These are phyloP conservation scores for Parsonsia alboflavescens DNA, from an alignment of 257 asterid species.

Conservation along the genomic window DNA sequence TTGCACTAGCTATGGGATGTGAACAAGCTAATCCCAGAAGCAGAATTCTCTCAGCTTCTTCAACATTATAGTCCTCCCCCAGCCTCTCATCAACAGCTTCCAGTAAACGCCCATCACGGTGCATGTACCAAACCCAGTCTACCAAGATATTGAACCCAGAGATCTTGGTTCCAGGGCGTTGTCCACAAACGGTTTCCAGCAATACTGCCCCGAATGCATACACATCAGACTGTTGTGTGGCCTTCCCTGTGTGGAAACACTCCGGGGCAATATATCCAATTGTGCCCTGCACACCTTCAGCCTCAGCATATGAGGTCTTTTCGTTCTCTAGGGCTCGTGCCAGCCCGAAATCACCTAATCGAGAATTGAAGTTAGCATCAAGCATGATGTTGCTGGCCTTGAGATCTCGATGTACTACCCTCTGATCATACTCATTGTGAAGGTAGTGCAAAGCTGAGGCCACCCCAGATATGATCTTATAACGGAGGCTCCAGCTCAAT, in stretches of 20 bases:
- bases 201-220: constrained; percentile 87
- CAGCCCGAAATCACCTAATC: constrained; percentile 91
- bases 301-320: constrained; percentile 76
- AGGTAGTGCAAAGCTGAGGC: constrained; percentile 88
- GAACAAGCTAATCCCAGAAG: constrained; percentile 45
- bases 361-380: constrained; percentile 70
- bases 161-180: constrained; percentile 60
- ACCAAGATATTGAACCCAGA: constrained; percentile 48
- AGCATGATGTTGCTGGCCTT: constrained; percentile 96
- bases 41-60: constrained; percentile 36
- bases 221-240: constrained; percentile 78
- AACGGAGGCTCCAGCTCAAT: constrained; percentile 60
- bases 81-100: constrained; percentile 71
- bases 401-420: constrained; percentile 82
- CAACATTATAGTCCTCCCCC: constrained; percentile 28
- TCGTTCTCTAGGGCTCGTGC: constrained; percentile 88
- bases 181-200: constrained; percentile 69
- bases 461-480: constrained; percentile 63
- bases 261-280: constrained; percentile 95
- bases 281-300: constrained; percentile 78
- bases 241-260: constrained; percentile 88
- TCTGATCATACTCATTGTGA: constrained; percentile 82
- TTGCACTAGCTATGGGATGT: constrained; percentile 33
- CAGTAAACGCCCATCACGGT: constrained; percentile 55
- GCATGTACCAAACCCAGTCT: constrained; percentile 94